These are phyloP conservation scores for Aquilaria agallochum DNA, from an alignment of 441 rosid species.

Conservation along the genomic window DNA sequence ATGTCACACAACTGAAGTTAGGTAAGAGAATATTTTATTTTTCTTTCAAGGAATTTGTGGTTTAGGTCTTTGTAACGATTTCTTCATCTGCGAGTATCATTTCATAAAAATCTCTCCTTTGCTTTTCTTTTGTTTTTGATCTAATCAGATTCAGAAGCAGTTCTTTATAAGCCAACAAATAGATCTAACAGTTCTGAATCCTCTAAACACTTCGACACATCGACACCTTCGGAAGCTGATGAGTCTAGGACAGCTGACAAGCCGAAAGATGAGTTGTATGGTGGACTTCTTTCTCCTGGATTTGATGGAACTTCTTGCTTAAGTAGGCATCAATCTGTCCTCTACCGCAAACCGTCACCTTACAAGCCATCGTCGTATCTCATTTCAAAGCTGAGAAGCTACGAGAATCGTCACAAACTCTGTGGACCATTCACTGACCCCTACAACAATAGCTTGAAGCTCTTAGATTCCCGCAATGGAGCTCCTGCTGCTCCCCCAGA, in stretches of 20 bases:
- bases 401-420: conserved; percentile 57
- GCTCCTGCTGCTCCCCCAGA: conserved; percentile 26
- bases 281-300: conserved; percentile 65
- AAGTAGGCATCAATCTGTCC: conserved; percentile 49
- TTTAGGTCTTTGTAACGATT: too few species aligned
- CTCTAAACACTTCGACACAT: too few species aligned
- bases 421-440: conserved; percentile 71
- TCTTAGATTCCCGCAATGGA: conserved; percentile 30
- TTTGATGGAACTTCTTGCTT: conserved; percentile 53
- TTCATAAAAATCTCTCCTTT: too few species aligned
- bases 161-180: not conserved
- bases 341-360: conserved; percentile 47
- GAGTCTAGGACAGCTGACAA: conserved; percentile 18
- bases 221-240: conserved; percentile 23
- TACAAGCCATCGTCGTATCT: conserved; percentile 66
- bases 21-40: not conserved
- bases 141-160: conserved; percentile 1
- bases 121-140: not conserved
- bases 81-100: too few species aligned
- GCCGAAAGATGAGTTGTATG: conserved; percentile 40
- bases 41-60: not conserved
- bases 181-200: not conserved
- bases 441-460: conserved; percentile 44
- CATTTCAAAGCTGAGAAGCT: conserved; percentile 59
- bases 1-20: conserved; percentile 17